A percentile compares a stretch with the other conserved stretches of the same genome.
Conservation (phyloP, 108 stramenopile species). For the Asterionellopsis glacialis region DNA sequence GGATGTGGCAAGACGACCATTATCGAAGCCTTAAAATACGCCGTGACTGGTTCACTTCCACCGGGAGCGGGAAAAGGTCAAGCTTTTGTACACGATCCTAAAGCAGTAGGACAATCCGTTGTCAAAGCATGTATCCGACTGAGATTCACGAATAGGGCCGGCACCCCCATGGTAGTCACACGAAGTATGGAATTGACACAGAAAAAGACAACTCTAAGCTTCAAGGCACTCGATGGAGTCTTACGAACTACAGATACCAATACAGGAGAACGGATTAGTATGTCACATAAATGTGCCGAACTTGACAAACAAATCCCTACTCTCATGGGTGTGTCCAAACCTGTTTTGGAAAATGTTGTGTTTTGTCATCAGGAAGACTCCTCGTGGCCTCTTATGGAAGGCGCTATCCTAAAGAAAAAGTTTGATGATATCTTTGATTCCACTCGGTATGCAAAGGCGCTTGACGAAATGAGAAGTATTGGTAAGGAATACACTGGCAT, state of each 20-base stretch:
- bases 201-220: conserved; percentile 73
- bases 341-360: conserved; percentile 96
- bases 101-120: conserved; percentile 42
- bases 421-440: conserved; percentile 99
- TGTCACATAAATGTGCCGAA: conserved; percentile 91
- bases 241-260: conserved; percentile 55
- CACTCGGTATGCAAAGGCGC: conserved; percentile 82
- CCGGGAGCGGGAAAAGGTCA: conserved; percentile 90
- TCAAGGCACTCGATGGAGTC: conserved; percentile 91
- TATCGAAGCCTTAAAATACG: conserved; percentile 98
- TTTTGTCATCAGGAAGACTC: conserved; percentile 97
- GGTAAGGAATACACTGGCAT: conserved; percentile 62
- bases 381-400: conserved; percentile 90
- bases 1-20: conserved; percentile 93
- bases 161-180: conserved; percentile 81
- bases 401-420: conserved; percentile 94
- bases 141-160: conserved; percentile 78
- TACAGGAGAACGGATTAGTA: conserved; percentile 52
- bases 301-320: conserved; percentile 84
- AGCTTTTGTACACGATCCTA: conserved; percentile 92
- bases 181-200: conserved; percentile 91
- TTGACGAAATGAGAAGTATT: conserved; percentile 87
- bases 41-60: conserved; percentile 90
- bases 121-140: conserved; percentile 88
- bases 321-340: conserved; percentile 85